These are phyloP conservation scores for Ophiorrhiza pumila DNA, from an alignment of 257 asterid genomes.

Conservation along the genomic window DNA sequence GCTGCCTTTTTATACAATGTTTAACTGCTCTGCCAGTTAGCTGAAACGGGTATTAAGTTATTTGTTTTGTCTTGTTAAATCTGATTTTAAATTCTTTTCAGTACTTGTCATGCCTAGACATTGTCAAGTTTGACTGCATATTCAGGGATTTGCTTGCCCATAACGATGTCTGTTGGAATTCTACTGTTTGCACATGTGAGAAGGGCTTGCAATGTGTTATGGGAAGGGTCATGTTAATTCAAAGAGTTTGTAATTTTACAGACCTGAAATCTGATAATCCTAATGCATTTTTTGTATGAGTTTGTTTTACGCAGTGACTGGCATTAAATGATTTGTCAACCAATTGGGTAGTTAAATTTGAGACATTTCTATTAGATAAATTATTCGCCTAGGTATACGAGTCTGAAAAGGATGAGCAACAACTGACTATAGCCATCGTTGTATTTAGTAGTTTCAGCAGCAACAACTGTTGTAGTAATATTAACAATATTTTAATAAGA, in stretches of 20 bases:
- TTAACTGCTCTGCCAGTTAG: neutral
- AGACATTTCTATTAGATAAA: neutral
- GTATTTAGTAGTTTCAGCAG: neutral
- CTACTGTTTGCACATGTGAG: no score
- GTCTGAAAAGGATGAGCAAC: neutral
- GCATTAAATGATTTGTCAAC: neutral
- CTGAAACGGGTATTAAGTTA: neutral
- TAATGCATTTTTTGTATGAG: neutral
- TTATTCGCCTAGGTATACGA: neutral
- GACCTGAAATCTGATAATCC: neutral
- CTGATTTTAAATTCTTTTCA: neutral
- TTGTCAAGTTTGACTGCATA: neutral
- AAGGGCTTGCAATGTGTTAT: no score
- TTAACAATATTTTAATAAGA: neutral
- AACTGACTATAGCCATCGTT: no score
- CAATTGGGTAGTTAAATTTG: neutral
- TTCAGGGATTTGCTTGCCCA: neutral
- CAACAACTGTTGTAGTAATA: neutral
- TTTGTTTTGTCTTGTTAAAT: neutral
- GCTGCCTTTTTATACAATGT: neutral
- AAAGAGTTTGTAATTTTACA: neutral
- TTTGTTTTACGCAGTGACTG: neutral
- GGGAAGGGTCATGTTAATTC: neutral
- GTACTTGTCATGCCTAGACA: neutral
- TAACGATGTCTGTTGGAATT: no score